Conservation (phyloP, 805 yeast species). For the Candida hungchunana region DNA sequence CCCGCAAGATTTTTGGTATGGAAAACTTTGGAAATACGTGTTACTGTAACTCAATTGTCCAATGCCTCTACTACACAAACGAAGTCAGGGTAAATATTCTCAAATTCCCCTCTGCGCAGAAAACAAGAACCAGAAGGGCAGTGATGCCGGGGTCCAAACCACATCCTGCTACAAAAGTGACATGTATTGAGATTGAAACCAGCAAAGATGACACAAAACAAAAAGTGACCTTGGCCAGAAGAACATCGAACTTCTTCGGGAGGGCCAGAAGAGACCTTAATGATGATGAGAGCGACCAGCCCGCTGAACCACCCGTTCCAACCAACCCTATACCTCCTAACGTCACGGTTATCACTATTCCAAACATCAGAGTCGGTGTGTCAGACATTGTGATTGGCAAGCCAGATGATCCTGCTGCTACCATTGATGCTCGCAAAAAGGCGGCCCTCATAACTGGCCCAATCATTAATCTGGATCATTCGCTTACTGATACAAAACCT, state of each 20-base stretch:
- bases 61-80: slow-evolving; percentile 74
- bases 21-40: slow-evolving; percentile 91
- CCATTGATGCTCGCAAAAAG: slow-evolving; percentile 71
- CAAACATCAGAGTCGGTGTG: slow-evolving; percentile 16
- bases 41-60: slow-evolving; percentile 89
- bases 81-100: slow-evolving; percentile 59
- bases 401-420: slow-evolving; percentile 30
- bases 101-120: too few relatives aligned
- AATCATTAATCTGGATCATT: slow-evolving; percentile 72
- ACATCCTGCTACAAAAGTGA: slow-evolving; percentile 32
- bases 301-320: slow-evolving; percentile 1
- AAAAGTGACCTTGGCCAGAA: slow-evolving; percentile 18
- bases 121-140: slow-evolving; percentile 39
- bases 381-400: slow-evolving; percentile 18
- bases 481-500: slow-evolving; percentile 49
- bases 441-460: slow-evolving; percentile 81
- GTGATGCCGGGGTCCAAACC: slow-evolving; percentile 38
- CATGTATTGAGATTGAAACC: background rate
- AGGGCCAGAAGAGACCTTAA: slow-evolving; percentile 18
- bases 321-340: slow-evolving; percentile 3
- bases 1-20: slow-evolving; percentile 69
- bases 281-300: slow-evolving; percentile 13
- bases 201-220: slow-evolving; percentile 9
- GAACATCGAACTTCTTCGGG: slow-evolving; percentile 29
- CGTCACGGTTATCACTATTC: slow-evolving; percentile 15